phyloP scores from a whole-genome alignment of 495 filamentous ascomycete species.

The Xylaria acuta region DNA sequence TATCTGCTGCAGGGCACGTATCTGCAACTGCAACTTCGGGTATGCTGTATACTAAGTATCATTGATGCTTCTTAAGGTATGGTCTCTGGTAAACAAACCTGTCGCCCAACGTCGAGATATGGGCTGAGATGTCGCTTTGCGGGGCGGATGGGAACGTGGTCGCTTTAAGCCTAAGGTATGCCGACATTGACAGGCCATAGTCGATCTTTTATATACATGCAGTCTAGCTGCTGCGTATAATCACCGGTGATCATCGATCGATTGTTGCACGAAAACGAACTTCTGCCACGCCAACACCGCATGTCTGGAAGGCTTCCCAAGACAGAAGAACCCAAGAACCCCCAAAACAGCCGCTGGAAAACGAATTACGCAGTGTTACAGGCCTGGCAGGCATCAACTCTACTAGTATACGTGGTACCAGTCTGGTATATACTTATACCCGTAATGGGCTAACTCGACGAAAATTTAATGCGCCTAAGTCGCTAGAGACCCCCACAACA shows the following conservation, averaged over 20 bases:
- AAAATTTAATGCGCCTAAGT: background rate
- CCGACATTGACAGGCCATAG: background rate
- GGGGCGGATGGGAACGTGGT: background rate
- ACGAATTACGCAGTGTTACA: background rate
- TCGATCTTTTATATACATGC: background rate
- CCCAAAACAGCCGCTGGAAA: background rate
- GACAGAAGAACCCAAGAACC: too few relatives aligned
- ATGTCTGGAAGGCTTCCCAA: background rate
- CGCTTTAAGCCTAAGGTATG: background rate
- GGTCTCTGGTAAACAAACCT: background rate
- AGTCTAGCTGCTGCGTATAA: conserved; percentile 10
- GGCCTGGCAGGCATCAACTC: background rate
- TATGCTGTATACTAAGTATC: background rate
- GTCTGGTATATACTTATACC: background rate
- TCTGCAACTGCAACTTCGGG: background rate
- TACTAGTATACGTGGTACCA: background rate
- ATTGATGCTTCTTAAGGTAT: background rate
- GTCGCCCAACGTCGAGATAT: background rate
- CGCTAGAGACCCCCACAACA: background rate
- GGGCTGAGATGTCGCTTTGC: background rate
- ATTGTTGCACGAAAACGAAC: conserved; percentile 23
- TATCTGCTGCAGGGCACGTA: background rate
- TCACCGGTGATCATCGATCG: conserved; percentile 16
- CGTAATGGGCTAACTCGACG: conserved; percentile 8
- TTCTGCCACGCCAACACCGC: conserved; percentile 5